These are phyloP conservation scores for Huntiella omanensis DNA, from an alignment of 2,329 filamentous ascomycete species.

Conservation along the genomic window DNA sequence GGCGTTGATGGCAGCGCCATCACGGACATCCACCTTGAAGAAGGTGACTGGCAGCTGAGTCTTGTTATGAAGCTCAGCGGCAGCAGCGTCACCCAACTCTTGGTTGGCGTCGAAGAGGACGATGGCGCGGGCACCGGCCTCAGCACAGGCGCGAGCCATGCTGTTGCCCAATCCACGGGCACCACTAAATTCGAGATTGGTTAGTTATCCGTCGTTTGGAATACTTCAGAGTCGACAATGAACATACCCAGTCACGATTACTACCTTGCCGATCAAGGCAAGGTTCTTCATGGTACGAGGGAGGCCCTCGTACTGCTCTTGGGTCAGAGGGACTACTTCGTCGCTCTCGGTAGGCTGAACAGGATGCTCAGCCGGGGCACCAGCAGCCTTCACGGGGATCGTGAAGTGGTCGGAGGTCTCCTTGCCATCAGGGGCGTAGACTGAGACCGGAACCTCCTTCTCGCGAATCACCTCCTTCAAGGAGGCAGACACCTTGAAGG, in stretches of 20 bases:
- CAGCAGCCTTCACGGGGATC: slow-evolving; percentile 30
- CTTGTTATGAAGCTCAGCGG: slow-evolving; percentile 50
- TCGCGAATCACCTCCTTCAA: slow-evolving; percentile 36
- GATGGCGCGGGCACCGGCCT: slow-evolving; percentile 55
- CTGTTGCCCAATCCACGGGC: slow-evolving; percentile 61
- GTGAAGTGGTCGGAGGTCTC: slow-evolving; percentile 31
- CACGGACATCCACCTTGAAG: slow-evolving; percentile 63
- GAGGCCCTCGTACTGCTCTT: slow-evolving; percentile 34
- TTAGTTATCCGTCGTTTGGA: neutral
- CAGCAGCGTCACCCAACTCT: slow-evolving; percentile 51
- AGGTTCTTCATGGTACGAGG: slow-evolving; percentile 50
- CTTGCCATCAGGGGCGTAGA: slow-evolving; percentile 30
- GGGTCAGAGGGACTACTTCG: slow-evolving; percentile 30
- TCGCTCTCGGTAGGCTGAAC: slow-evolving; percentile 25
- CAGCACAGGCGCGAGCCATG: slow-evolving; percentile 60
- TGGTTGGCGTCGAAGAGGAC: slow-evolving; percentile 63
- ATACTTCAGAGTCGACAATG: too few species aligned
- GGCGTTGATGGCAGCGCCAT: slow-evolving; percentile 48
- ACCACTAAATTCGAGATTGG: slow-evolving; percentile 27
- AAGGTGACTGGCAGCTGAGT: slow-evolving; percentile 57
- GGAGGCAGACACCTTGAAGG: slow-evolving; percentile 14
- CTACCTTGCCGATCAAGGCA: slow-evolving; percentile 50
- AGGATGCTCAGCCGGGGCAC: slow-evolving; percentile 24
- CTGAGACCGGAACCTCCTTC: slow-evolving; percentile 36
- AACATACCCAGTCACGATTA: slow-evolving; percentile 51